Conservation (phyloP, 176 grass and related monocot genomes). For the Thinopyrum elongatum region DNA sequence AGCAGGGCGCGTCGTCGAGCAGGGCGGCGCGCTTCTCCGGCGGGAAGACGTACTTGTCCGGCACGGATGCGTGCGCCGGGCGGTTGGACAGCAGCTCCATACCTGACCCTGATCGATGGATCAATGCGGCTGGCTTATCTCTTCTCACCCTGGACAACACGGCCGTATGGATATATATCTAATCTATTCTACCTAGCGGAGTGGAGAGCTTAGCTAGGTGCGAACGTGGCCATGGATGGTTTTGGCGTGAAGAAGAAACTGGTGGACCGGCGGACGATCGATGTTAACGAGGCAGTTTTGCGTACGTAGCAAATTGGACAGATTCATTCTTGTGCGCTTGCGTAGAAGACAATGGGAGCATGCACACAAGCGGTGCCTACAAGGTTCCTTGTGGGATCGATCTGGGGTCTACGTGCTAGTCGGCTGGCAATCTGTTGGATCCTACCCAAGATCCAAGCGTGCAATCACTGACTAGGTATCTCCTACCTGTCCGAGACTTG, state of each 20-base stretch:
- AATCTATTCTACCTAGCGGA: no score
- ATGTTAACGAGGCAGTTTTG: background rate
- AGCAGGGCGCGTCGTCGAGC: background rate
- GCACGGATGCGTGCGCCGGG: background rate
- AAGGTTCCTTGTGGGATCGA: background rate
- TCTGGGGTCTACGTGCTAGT: background rate
- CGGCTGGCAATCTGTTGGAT: background rate
- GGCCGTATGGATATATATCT: no score
- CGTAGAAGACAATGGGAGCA: background rate
- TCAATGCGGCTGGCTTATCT: background rate
- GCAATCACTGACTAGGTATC: no score
- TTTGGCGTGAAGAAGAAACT: no score
- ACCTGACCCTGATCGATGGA: background rate
- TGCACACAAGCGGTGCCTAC: background rate
- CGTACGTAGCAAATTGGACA: background rate
- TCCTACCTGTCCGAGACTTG: no score
- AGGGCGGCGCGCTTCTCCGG: background rate
- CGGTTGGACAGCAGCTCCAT: conserved; percentile 4
- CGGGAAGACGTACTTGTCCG: conserved; percentile 9
- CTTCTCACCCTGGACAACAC: background rate
- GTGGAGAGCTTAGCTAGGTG: no score
- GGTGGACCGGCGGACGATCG: background rate
- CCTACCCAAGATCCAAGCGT: background rate
- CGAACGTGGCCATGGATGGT: no score
- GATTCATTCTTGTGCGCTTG: background rate